Evolutionary conservation across 352 stramenopile genomes (phyloP), one percentile per base, ranked within the genome.

Genomic region (Aphanomyces stellatus): DNA sequence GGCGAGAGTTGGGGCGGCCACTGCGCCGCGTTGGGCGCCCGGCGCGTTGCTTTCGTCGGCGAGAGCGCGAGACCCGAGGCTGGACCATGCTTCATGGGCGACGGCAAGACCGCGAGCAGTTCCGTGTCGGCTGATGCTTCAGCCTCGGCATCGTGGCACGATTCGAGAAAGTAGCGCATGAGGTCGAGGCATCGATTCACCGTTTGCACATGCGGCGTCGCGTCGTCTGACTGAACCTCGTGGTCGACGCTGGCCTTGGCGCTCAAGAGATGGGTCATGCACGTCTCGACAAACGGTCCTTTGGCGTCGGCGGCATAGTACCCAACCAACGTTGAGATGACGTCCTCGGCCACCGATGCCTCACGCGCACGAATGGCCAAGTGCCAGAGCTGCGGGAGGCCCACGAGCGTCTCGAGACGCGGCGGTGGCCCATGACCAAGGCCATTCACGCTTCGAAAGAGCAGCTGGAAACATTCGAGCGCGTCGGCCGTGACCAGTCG

Each of bases 141-240:
- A 4, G 24, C 33, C 24, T 71, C 68, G 51, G 37, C 63, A 41
- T 65, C 48, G 33, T 72, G 70, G 30, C 75, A 84, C 0, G 81
- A 72, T 17, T 88, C 76, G 22, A 92, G 53, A 55, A 92, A 92
- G 48, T 85, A 89, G 2, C 79, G 74, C 22, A 92, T 49, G 33
- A 89, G 74, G 57, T 90, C 84, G 2, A 92, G 43, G 28, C 80
- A 92, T 4, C 82, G 79, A 42, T 85, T 81, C 2, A 89, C 74
- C 24, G 73, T 28, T 5, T 59, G 65, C 24, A 71, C 42, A 13
- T 31, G 1, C 3, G 51, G 11, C 31, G 3, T 4, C 10, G 11
- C 15, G n/a, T n/a, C n/a, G n/a, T n/a, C n/a, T n/a, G n/a, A n/a
- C n/a, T n/a, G n/a, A n/a, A n/a, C n/a, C 4, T 17, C 17, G 24